Percentiles rank a stretch among this genome's conserved stretches.
Conservation (phyloP, 441 rosid genomes). For the Syzygium malaccense region DNA sequence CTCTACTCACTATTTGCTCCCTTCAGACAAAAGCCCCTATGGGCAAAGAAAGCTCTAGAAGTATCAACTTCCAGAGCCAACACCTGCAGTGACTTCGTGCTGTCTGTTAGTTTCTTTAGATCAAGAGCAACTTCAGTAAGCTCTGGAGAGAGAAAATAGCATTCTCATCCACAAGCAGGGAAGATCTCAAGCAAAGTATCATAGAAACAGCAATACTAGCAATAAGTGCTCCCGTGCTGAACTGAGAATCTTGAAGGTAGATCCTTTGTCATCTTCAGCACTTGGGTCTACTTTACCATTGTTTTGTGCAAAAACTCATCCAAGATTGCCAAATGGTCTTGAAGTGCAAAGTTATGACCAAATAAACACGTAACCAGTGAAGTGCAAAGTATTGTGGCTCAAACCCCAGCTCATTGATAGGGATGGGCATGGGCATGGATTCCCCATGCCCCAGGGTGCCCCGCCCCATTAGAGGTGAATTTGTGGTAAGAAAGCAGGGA, state of each 20-base stretch:
- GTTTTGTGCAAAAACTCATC: conserved; percentile 74
- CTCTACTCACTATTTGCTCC: conserved; percentile 34
- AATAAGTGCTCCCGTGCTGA: conserved; percentile 64
- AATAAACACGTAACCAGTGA: conserved; percentile 88
- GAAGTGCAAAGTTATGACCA: conserved; percentile 80
- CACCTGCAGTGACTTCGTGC: conserved; percentile 64
- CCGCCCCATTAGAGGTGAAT: neutral
- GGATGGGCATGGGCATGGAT: too few relatives aligned
- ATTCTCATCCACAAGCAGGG: conserved; percentile 76
- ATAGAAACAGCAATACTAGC: conserved; percentile 71
- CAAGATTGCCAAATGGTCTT: conserved; percentile 67
- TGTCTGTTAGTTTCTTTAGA: conserved; percentile 48
- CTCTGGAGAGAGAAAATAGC: conserved; percentile 85
- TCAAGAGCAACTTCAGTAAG: conserved; percentile 71
- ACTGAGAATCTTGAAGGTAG: conserved; percentile 38
- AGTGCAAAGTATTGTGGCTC: conserved; percentile 96
- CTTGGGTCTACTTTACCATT: conserved; percentile 23
- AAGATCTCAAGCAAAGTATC: conserved; percentile 72
- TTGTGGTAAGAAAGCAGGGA: neutral
- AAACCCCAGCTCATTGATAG: conserved; percentile 55
- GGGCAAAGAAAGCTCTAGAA: conserved; percentile 13
- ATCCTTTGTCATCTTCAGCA: conserved; percentile 22
- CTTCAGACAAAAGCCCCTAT: conserved; percentile 20
- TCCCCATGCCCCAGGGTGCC: neutral
- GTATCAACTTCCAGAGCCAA: conserved; percentile 46